Base-by-base conservation (phyloP, 768 basidiomycete species). In the Tulasnella sp. region DNA sequence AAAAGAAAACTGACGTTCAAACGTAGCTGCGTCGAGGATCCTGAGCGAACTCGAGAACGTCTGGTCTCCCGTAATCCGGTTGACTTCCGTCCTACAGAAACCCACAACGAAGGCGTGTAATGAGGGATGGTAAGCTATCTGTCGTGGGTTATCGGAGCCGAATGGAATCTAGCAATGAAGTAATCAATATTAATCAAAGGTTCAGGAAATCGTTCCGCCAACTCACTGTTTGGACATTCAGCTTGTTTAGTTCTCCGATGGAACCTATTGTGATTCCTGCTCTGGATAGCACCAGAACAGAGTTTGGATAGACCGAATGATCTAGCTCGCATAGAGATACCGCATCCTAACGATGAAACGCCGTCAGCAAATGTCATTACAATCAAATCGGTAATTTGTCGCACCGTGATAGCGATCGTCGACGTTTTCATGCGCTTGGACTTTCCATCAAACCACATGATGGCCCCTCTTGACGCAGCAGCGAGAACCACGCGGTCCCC, bases 211-310 rank as follows among this genome's bases (percentile, higher is more conserved):
- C 36, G 14, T 65, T 44, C 52, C 5, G 35, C 62, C 44, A 37
- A 74, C 85, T 75, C 78, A 92, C 92, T 40, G 91, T 86, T 71
- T 88, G 87, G 62, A 95, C 87, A 76, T 95, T 90, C 78, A 94
- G 83, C 78, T 91, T 91, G 75, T 91, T 87, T 12, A 93, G 81
- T 73, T 89, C 85, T 37, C 82, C 81, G 14, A 93, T 84, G 5
- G 81, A 81, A 8, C 93, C 94, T 62, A 96, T 86, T 64, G 85
- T 80, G 17, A 95, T 79, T 0, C 84, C 81, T 5, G 82, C 81
- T 0, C 83, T 77, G 3, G 86, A 84, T 11, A 86, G 86, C 52
- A 94, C 78, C 26, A 90, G 76, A n/a, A 93, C 78, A 0, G 88
- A 86, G 0, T 83, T 81, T 29, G 80, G 78, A 80, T 87, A 88